These are phyloP conservation scores for Candida oleophila DNA, from an alignment of 805 yeast genomes.

Conservation along the genomic window DNA sequence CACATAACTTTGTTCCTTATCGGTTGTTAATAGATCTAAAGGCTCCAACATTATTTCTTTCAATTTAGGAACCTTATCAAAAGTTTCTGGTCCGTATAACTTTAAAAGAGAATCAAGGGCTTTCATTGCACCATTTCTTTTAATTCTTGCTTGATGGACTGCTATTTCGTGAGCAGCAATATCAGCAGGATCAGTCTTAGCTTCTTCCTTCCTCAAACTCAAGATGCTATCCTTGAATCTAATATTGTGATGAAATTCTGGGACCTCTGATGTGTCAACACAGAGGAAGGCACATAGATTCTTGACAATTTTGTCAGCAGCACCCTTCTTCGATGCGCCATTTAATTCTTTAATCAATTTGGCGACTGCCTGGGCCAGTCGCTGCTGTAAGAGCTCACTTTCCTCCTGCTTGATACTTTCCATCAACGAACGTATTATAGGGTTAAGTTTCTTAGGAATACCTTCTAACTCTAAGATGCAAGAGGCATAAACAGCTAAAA, in stretches of 20 bases:
- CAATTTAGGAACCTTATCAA: conserved; percentile 65
- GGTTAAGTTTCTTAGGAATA: conserved; percentile 85
- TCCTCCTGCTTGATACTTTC: conserved; percentile 84
- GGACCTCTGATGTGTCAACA: conserved; percentile 94
- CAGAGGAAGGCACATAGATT: conserved; percentile 91
- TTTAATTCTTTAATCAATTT: conserved; percentile 61
- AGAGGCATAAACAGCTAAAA: conserved; percentile 75
- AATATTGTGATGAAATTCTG: conserved; percentile 76
- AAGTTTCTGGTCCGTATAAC: conserved; percentile 52
- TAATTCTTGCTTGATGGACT: conserved; percentile 71
- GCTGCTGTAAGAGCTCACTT: conserved; percentile 59
- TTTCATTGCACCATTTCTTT: conserved; percentile 79
- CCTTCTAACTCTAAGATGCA: conserved; percentile 62
- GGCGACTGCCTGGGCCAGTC: conserved; percentile 71
- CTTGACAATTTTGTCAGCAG: conserved; percentile 84
- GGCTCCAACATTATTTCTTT: conserved; percentile 66
- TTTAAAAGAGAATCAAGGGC: conserved; percentile 62
- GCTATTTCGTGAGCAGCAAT: conserved; percentile 59
- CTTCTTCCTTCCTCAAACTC: conserved; percentile 78
- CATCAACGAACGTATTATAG: conserved; percentile 87
- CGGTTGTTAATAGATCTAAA: conserved; percentile 37
- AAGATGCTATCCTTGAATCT: conserved; percentile 54
- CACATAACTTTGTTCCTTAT: conserved; percentile 23
- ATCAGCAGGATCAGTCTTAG: conserved; percentile 59
- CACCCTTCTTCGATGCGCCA: conserved; percentile 57